Conservation (phyloP, 305 asterid genomes). For the Fraxinus baroniana region DNA sequence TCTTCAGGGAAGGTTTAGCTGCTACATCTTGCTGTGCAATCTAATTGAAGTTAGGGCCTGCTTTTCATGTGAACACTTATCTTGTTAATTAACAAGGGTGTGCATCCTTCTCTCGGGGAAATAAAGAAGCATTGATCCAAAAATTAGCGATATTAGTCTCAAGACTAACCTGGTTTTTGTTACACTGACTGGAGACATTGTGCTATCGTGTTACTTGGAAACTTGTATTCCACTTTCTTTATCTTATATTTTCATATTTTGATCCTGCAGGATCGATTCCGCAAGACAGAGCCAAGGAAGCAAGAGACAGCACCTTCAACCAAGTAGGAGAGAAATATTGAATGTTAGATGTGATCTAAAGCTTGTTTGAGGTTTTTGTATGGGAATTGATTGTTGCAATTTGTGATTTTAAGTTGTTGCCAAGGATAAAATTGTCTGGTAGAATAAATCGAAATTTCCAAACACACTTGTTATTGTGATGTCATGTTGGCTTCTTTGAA, state of each 20-base stretch:
- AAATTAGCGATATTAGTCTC: neutral
- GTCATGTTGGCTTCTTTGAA: neutral
- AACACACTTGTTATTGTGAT: neutral
- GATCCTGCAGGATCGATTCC: slow-evolving; percentile 45
- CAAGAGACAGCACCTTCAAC: slow-evolving; percentile 34
- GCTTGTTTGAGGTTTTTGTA: slow-evolving; percentile 18
- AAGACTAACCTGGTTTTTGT: neutral
- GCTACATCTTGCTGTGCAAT: neutral
- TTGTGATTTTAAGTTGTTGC: neutral
- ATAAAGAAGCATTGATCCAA: neutral
- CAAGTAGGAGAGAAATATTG: slow-evolving; percentile 32
- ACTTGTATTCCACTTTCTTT: neutral
- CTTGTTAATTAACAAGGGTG: neutral
- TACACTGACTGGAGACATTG: neutral
- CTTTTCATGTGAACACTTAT: neutral
- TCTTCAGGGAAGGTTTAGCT: neutral
- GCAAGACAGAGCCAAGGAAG: slow-evolving; percentile 41
- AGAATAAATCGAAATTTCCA: slow-evolving; percentile 28
- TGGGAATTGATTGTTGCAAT: slow-evolving; percentile 15
- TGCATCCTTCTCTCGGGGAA: neutral
- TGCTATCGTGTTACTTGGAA: neutral
- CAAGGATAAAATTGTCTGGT: slow-evolving; percentile 7
- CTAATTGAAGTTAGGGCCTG: neutral
- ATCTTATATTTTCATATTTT: slow-evolving; percentile 7
- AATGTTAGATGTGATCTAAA: neutral